phyloP scores from a whole-genome alignment of 2,329 filamentous ascomycete genomes.

The Fusarium multiceps region DNA sequence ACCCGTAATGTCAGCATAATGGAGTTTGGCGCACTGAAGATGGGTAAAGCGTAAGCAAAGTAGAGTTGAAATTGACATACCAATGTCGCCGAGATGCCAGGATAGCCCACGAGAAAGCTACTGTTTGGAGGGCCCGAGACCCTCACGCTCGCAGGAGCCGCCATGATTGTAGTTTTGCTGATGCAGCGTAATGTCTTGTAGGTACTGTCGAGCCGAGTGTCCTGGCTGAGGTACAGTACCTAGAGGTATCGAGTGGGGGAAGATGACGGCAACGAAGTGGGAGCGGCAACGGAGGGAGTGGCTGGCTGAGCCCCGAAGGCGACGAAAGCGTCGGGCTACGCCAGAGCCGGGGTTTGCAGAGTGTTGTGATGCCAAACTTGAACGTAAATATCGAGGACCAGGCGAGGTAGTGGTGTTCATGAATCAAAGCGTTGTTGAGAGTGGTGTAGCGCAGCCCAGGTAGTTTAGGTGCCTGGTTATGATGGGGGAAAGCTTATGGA shows the following conservation, averaged over 20 bases:
- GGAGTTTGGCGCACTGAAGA: slow-evolving; percentile 19
- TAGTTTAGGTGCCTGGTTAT: slow-evolving; percentile 3
- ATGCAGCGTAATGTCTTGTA: slow-evolving; percentile 25
- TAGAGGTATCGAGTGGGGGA: slow-evolving; percentile 37
- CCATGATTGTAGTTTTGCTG: slow-evolving; percentile 39
- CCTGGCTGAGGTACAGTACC: slow-evolving; percentile 22
- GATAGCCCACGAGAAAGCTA: slow-evolving; percentile 96
- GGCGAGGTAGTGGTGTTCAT: slow-evolving; percentile 43
- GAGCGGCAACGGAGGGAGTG: slow-evolving; percentile 31
- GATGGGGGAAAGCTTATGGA: slow-evolving; percentile 30
- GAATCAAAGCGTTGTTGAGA: slow-evolving; percentile 34
- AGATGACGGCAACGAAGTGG: slow-evolving; percentile 40
- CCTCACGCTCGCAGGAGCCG: slow-evolving; percentile 72
- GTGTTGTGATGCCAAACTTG: slow-evolving; percentile 32
- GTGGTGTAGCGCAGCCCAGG: slow-evolving; percentile 8
- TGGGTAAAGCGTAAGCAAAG: slow-evolving; percentile 26
- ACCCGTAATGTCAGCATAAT: slow-evolving; percentile 33
- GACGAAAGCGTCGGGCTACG: slow-evolving; percentile 39
- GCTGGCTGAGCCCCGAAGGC: slow-evolving; percentile 39
- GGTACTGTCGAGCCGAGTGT: slow-evolving; percentile 17
- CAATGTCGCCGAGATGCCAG: slow-evolving; percentile 95
- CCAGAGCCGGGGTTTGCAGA: slow-evolving; percentile 31
- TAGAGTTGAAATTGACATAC: slow-evolving; percentile 66
- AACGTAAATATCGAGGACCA: slow-evolving; percentile 27
- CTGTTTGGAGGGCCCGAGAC: slow-evolving; percentile 97